Evolutionary conservation across 352 stramenopile genomes (phyloP).

Genomic region (Globisporangium spiculum): DNA sequence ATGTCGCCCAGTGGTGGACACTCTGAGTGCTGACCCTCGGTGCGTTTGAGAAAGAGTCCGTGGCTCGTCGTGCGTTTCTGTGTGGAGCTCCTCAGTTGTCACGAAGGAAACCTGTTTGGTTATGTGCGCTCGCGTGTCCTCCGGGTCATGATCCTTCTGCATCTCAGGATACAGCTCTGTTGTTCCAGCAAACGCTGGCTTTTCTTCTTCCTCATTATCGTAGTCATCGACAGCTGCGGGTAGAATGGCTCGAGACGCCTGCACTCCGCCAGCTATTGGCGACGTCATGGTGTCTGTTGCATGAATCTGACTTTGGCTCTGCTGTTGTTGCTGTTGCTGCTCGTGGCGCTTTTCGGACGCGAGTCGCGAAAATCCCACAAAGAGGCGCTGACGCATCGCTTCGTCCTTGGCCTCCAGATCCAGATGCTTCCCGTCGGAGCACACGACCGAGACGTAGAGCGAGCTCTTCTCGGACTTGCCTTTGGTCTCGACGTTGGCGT

Average conservation of each 20-base stretch:
- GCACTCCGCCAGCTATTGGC: neutral
- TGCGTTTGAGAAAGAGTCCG: neutral
- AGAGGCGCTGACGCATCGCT: constrained; percentile 38
- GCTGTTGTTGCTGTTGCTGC: constrained; percentile 7
- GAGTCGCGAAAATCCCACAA: constrained; percentile 48
- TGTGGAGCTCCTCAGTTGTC: neutral
- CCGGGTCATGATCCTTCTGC: neutral
- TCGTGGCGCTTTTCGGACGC: constrained; percentile 40
- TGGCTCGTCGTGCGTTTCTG: neutral
- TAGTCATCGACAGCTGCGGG: neutral
- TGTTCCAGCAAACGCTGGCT: neutral
- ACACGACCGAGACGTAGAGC: constrained; percentile 47
- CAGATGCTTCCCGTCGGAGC: constrained; percentile 44
- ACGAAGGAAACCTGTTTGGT: neutral
- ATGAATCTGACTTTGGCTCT: neutral
- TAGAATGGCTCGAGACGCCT: neutral
- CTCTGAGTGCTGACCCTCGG: neutral
- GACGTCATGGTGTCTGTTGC: neutral
- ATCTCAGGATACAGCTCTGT: neutral
- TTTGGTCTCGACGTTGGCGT: constrained; percentile 25
- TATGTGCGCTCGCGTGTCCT: constrained; percentile 2
- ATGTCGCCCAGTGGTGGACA: neutral
- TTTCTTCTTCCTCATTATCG: constrained; percentile 8
- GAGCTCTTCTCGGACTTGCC: constrained; percentile 26
- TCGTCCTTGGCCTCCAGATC: constrained; percentile 55